Base-by-base conservation (phyloP, 495 filamentous ascomycete genomes). In the Penicillium cataractarum region DNA sequence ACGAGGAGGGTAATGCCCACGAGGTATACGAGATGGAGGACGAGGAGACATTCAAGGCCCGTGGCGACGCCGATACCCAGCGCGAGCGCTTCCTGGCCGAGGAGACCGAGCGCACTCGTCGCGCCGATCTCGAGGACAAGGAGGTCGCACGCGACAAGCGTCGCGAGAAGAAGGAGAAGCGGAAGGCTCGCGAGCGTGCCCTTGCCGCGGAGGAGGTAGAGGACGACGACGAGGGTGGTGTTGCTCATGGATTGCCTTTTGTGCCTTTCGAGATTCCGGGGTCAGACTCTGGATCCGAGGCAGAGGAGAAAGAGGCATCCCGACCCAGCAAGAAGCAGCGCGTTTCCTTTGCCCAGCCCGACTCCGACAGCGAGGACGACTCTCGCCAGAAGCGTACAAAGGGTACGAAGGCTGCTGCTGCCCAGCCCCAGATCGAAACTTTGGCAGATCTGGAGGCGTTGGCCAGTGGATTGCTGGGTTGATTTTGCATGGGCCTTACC, bases 361-460 rank as follows among this genome's bases (percentile, higher is more conserved):
- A 81, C 55, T 74, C 76, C 53, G 73, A 80, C 58, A 78, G 73
- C 61, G 72, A 78, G 12, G 75, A 82, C 50, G 71, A 78, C 68
- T 71, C 76, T 50, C 68, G 74, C 63, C 82, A 79, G 70, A 79
- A 75, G 56, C 67, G 65, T 55, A 77, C 73, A 69, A 84, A 81
- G 73, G 71, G 73, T 68, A 84, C 71, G 73, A 76, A 58, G 56
- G 55, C 53, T 48, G 57, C 53, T 48, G 57, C 83, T 62, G 80
- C 79, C 26, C 77, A 86, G 42, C 58, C 70, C 26, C 86, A 90
- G 75, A 91, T 92, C 57, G 87, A 93, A 74, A 96, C 89, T 26
- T 74, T 97, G 78, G 91, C 94, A 68, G 92, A 97, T 82, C 78
- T 97, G 73, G 94, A 98, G 76, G 87, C 89, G 57, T 69, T 96